phyloP scores from a whole-genome alignment of 75 land plant species.

The Picea glauca region DNA sequence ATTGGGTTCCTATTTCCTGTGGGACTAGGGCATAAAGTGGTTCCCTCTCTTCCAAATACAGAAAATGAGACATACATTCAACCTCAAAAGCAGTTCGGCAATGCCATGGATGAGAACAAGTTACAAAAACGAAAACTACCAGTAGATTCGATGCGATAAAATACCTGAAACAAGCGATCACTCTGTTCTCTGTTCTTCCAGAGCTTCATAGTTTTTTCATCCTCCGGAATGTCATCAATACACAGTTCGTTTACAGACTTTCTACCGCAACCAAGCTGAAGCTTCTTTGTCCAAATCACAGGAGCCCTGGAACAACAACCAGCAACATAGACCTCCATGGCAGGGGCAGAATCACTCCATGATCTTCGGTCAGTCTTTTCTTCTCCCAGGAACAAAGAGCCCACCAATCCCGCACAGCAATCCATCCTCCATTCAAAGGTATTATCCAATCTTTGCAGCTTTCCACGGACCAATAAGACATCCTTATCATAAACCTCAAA shows the following conservation, averaged over 20 bases:
- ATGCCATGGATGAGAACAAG: background rate
- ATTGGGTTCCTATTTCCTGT: background rate
- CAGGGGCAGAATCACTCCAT: constrained; percentile 15
- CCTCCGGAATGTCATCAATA: constrained; percentile 63
- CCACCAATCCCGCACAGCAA: constrained; percentile 49
- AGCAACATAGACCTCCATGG: constrained; percentile 82
- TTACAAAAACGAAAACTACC: background rate
- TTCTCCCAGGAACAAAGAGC: constrained; percentile 29
- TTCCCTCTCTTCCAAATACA: background rate
- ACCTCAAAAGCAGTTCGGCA: background rate
- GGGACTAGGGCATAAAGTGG: background rate
- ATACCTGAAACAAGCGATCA: constrained; percentile 3
- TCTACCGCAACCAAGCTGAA: constrained; percentile 46
- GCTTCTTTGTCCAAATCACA: constrained; percentile 65
- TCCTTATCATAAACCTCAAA: constrained; percentile 66
- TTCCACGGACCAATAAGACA: constrained; percentile 61
- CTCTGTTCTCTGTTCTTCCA: background rate
- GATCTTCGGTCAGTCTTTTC: constrained; percentile 20
- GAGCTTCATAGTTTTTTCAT: constrained; percentile 23
- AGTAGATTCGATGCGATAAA: too few species aligned
- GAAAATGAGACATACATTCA: background rate
- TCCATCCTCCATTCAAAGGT: constrained; percentile 63
- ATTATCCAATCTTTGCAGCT: constrained; percentile 35
- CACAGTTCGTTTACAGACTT: constrained; percentile 31
- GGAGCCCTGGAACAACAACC: constrained; percentile 67